Percentiles rank a stretch among this genome's conserved stretches.
Evolutionary conservation across 2,329 filamentous ascomycete genomes (phyloP).

Genomic region (Scedosporium minutisporum): DNA sequence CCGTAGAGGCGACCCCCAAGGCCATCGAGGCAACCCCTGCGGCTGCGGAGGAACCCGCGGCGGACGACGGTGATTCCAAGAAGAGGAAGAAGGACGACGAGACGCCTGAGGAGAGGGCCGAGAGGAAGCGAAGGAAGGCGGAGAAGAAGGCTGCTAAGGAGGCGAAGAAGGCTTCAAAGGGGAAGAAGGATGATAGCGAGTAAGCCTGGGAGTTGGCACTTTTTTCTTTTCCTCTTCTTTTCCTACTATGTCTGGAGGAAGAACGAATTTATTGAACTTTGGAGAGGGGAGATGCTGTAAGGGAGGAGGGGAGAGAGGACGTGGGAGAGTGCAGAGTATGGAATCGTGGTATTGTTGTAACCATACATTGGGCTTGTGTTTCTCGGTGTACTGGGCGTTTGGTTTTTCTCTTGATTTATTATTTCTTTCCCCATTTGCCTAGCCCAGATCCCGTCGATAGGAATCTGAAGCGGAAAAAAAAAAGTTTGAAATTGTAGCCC

Average conservation of each 20-base stretch:
- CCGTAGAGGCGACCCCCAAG: conserved; percentile 15
- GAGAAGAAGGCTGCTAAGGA: conserved; percentile 51
- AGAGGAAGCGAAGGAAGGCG: conserved; percentile 50
- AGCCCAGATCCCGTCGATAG: background rate
- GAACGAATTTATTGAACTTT: too few relatives aligned
- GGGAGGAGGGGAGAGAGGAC: background rate
- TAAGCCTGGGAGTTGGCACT: conserved; percentile 17
- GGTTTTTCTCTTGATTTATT: conserved; percentile 4
- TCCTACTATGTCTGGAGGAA: too few relatives aligned
- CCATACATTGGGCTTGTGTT: background rate
- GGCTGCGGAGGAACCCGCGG: conserved; percentile 25
- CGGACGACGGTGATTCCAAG: conserved; percentile 50
- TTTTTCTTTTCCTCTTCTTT: too few relatives aligned
- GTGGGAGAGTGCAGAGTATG: background rate
- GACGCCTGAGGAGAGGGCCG: conserved; percentile 57
- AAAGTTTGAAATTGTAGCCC: background rate
- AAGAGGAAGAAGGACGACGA: conserved; percentile 77
- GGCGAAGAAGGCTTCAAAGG: conserved; percentile 44
- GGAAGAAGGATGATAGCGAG: conserved; percentile 43
- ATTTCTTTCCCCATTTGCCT: background rate
- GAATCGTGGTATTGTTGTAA: background rate
- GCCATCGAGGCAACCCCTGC: conserved; percentile 27
- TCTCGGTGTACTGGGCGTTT: background rate
- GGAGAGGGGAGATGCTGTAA: background rate
- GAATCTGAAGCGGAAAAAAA: background rate